Evolutionary conservation across 805 yeast species (phyloP).

Genomic region (Candida takata): DNA sequence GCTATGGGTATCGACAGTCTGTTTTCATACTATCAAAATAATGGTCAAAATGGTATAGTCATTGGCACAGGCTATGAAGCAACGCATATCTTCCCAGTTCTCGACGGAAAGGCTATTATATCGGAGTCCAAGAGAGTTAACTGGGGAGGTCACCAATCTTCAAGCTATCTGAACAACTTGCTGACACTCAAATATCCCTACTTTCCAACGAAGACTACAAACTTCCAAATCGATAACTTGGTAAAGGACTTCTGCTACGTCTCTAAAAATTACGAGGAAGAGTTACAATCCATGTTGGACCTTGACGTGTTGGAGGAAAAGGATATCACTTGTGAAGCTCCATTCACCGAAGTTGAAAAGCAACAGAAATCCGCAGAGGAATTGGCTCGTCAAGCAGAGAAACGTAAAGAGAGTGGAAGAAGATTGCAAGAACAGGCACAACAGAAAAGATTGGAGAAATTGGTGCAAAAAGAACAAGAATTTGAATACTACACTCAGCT

Average conservation of each 20-base stretch:
- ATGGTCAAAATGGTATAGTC: constrained; percentile 60
- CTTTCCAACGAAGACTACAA: constrained; percentile 70
- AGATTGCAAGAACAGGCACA: constrained; percentile 91
- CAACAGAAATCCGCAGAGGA: constrained; percentile 82
- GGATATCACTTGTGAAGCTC: constrained; percentile 80
- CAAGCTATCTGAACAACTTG: constrained; percentile 52
- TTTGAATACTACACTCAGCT: constrained; percentile 60
- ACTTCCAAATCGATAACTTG: constrained; percentile 57
- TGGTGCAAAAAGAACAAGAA: constrained; percentile 76
- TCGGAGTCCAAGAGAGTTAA: constrained; percentile 72
- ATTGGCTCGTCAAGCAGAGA: constrained; percentile 64
- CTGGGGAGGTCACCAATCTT: constrained; percentile 84
- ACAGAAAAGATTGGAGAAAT: constrained; percentile 70
- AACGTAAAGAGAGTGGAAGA: constrained; percentile 77
- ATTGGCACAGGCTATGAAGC: constrained; percentile 79
- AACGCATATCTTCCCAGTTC: constrained; percentile 76
- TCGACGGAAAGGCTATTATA: constrained; percentile 59
- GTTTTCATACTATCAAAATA: constrained; percentile 66
- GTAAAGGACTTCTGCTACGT: constrained; percentile 76
- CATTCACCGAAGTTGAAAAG: constrained; percentile 57
- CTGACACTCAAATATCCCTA: constrained; percentile 82
- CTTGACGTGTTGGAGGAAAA: constrained; percentile 56
- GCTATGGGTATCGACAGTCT: constrained; percentile 79
- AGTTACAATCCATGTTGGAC: constrained; percentile 48
- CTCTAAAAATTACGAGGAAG: constrained; percentile 59